Base-by-base conservation (phyloP, 129 eudicot genomes). In the Kitagawia praeruptora region DNA sequence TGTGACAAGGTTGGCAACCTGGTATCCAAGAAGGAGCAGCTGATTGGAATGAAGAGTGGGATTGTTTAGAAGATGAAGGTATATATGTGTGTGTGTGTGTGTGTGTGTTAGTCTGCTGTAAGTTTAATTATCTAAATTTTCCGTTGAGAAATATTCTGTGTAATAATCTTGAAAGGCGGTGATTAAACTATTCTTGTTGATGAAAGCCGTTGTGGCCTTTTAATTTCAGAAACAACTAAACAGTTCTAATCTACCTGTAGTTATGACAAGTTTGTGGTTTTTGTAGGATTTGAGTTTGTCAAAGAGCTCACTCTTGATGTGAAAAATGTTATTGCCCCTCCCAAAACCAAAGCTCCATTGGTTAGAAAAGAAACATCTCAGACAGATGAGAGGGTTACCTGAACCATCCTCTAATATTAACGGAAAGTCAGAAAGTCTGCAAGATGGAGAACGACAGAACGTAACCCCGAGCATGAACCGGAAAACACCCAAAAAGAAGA, bases 11-110 rank as follows among this genome's bases (percentile, higher is more conserved):
- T 80, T 93, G 97, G 98, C 97, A 94, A 87, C 85, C 82, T 83
- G 97, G 97, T 64, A 86, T 91, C 76, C 91, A 88, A 90, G 93
- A 79, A 81, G 83, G 82, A 75, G 92, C 97, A 77, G 92, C 96
- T 84, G 98, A 91, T 80, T 91, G 92, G 98, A 95, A 91, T 82
- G 97, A 91, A 85, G 83, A 81, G 58, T 94, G 97, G 98, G 98
- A 94, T 85, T 80, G 82, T 81, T 91, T 94, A 76, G 97, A 90
- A 81, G 97, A 91, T 76, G 98, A 91, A 87, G 98, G 97, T 89
- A 88, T 73, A 66, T 28, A n/a, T n/a, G n/a, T n/a, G n/a, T n/a
- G n/a, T n/a, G 5, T 74, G 8, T 40, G 34, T 31, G 34, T 31
- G 34, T 31, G 34, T 31, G 34, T 31, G 34, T 45, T 37, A 80